These are phyloP conservation scores for Cyberlindnera mississippiensis DNA, from an alignment of 805 yeast species.

Conservation along the genomic window DNA sequence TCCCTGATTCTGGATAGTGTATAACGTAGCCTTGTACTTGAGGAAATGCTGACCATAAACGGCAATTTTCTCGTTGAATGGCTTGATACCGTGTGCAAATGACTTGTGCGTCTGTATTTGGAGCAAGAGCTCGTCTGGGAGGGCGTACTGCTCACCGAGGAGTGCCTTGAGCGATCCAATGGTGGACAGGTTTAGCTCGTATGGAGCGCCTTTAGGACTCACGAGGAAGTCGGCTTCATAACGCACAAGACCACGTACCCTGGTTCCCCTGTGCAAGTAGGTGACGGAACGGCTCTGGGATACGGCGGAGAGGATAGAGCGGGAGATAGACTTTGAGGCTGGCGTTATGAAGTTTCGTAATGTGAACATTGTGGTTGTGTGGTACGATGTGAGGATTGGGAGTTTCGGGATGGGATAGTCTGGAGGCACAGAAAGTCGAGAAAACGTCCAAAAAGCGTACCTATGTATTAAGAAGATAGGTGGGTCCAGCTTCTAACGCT, in stretches of 20 bases:
- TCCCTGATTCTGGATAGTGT: conserved; percentile 25
- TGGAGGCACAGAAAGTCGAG: no score
- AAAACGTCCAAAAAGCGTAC: no score
- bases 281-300: conserved; percentile 29
- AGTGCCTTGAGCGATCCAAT: conserved; percentile 46
- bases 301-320: neutral
- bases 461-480: no score
- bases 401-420: no score
- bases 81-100: conserved; percentile 85
- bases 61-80: conserved; percentile 83
- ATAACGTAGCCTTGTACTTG: conserved; percentile 37
- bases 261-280: conserved; percentile 40
- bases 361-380: conserved; percentile 11
- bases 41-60: conserved; percentile 65
- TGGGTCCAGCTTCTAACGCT: no score
- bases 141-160: conserved; percentile 44
- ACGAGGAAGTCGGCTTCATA: conserved; percentile 58
- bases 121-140: conserved; percentile 59
- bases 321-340: neutral
- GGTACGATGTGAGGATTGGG: neutral
- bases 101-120: conserved; percentile 93
- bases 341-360: conserved; percentile 14
- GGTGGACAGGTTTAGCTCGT: conserved; percentile 49
- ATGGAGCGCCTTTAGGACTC: conserved; percentile 47
- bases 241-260: conserved; percentile 69